phyloP scores from a whole-genome alignment of 495 filamentous ascomycete genomes.

The Durotheca rogersii region DNA sequence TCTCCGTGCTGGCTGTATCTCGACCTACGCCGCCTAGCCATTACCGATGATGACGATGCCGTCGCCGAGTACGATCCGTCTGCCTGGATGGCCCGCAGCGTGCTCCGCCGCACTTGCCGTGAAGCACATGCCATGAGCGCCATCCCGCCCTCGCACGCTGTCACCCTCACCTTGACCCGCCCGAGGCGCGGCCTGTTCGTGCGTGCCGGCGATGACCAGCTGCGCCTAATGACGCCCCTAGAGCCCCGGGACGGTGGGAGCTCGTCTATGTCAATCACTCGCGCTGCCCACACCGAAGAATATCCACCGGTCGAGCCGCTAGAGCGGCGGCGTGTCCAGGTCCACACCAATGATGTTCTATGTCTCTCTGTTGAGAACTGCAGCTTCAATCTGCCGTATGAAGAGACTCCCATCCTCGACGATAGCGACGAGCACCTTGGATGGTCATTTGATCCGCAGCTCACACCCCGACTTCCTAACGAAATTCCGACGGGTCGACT shows the following conservation, averaged over 20 bases:
- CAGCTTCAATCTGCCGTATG: constrained; percentile 34
- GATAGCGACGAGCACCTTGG: constrained; percentile 14
- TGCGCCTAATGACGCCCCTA: constrained; percentile 4
- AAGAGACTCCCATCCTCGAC: constrained; percentile 8
- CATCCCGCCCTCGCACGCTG: constrained; percentile 4
- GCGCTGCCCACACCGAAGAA: no score
- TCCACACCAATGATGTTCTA: constrained; percentile 23
- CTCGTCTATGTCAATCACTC: no score
- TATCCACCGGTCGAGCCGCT: constrained; percentile 6
- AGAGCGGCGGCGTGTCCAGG: constrained; percentile 14
- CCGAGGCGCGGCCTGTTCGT: constrained; percentile 28
- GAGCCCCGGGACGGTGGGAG: neutral
- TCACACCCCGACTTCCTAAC: constrained; percentile 11
- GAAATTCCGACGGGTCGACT: constrained; percentile 8
- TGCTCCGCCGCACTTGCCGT: constrained; percentile 21
- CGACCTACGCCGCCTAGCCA: constrained; percentile 28
- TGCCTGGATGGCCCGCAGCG: constrained; percentile 20
- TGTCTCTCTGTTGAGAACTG: constrained; percentile 34
- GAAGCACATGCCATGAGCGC: constrained; percentile 23
- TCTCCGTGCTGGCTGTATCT: constrained; percentile 31
- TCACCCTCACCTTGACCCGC: constrained; percentile 25
- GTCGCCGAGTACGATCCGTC: constrained; percentile 32
- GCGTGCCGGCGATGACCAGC: constrained; percentile 25
- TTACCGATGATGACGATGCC: constrained; percentile 21
- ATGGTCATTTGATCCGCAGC: constrained; percentile 33